These are phyloP conservation scores for Calocybe indica DNA, from an alignment of 768 basidiomycete genomes.

Conservation along the genomic window DNA sequence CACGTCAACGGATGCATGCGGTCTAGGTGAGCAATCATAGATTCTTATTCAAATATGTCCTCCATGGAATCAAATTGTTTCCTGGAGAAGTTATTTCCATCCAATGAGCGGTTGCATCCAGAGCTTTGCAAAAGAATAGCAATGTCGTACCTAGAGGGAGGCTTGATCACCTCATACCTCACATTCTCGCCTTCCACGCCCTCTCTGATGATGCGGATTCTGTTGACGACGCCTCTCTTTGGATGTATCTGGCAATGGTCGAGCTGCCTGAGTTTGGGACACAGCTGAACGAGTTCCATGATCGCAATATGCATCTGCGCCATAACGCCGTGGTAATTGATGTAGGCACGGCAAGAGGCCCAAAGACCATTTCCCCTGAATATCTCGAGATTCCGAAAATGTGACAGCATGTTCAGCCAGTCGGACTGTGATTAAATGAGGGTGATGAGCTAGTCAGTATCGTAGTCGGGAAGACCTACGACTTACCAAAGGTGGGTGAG, in stretches of 20 bases:
- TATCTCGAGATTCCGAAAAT: conserved; percentile 35
- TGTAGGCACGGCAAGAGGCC: conserved; percentile 18
- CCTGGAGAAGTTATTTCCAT: no score
- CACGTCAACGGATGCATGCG: no score
- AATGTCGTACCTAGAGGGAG: conserved; percentile 19
- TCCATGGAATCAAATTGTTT: no score
- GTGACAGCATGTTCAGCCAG: conserved; percentile 34
- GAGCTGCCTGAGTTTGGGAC: conserved; percentile 35
- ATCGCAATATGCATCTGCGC: conserved; percentile 36
- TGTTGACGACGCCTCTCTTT: conserved; percentile 24
- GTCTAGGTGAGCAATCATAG: no score
- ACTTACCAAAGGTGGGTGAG: conserved; percentile 20
- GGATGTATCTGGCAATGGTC: conserved; percentile 33
- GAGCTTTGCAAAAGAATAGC: no score
- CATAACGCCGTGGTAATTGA: conserved; percentile 20
- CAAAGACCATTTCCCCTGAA: conserved; percentile 39
- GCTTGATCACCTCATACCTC: conserved; percentile 25
- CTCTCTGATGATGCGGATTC: conserved; percentile 33
- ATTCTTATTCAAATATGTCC: no score
- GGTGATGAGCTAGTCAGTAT: neutral
- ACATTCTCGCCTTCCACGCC: conserved; percentile 22
- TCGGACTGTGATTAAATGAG: conserved; percentile 19
- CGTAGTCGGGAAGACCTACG: neutral
- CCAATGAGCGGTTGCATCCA: no score
- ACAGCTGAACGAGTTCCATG: conserved; percentile 28